Evolutionary conservation across 192 early-diverging fungal species (phyloP), one percentile per base, ranked within the genome.

Genomic region (Gaertneriomyces semiglobifer): DNA sequence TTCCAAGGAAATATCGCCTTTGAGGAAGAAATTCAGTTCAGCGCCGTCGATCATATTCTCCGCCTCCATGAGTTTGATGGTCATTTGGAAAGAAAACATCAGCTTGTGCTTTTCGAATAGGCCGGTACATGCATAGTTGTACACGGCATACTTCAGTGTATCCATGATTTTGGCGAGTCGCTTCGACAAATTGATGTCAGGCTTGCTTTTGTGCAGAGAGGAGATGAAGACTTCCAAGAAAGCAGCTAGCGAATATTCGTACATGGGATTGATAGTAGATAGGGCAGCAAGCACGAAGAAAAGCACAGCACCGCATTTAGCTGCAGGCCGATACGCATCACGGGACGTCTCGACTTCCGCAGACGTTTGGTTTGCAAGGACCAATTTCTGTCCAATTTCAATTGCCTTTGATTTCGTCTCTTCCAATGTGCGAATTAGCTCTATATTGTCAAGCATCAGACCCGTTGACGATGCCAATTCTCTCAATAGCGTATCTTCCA

Each of bases 21-120:
- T 85, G 48, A 85, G 68, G 71, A 85, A 85, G 60, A 83, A 85
- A 66, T 85, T 85, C 14, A 85, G 71, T 67, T 85, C 83, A 5
- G 53, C 58, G 18, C 63, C 16, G 65, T 85, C 83, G 45, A 85
- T 79, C 60, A 67, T 65, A 7, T 79, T 77, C 44, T 85, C 83
- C 0, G 73, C 77, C 54, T 85, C 81, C 77, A 85, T 70, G 14
- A 85, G 70, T 68, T 83, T 85, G 41, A 85, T 81, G 10, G 77
- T 81, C 83, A 85, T 85, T 63, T 85, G 83, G 65, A 83, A 85
- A 4, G 83, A 83, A 55, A 85, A 85, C 83, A 85, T 85, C 11
- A 85, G 74, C 74, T 85, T 85, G 58, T 85, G 83, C 57, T 74
- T 78, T 63, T 85, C 83, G 65, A 85, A 85, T 38, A 85, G 58